Evolutionary conservation across 106 monocot species (phyloP), one percentile per base, ranked within the genome.

Genomic region (Dactylorhiza incarnata): DNA sequence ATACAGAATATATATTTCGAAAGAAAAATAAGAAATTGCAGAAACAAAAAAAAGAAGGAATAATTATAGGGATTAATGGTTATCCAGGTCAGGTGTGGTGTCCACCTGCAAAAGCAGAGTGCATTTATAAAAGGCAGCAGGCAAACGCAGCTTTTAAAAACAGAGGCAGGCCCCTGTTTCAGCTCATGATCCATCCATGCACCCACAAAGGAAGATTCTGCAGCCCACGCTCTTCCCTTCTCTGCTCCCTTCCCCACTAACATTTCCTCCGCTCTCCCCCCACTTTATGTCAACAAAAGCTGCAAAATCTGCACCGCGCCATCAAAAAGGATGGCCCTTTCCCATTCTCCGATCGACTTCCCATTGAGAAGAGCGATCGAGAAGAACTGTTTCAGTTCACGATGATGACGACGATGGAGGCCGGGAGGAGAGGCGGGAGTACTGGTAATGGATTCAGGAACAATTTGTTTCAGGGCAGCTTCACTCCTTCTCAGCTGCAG

Each of bases 401-500:
- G 59, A 59, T 3, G 3, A 14, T 2, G 59, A 19, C 0, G 59
- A 22, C n/a, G 59, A 37, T 37, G 37, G 37, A 37, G 37, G 37
- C 37, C 37, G 37, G 37, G n/a, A 17, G 59, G n/a, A 17, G 59
- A 19, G n/a, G n/a, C 16, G 19, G n/a, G 59, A 15, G n/a, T 3
- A 1, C 2, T 37, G 37, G 37, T 3, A 1, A 37, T 37, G 37
- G 37, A 37, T 37, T 37, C 17, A 15, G n/a, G 19, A 12, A 0
- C n/a, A 12, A 19, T 59, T 7, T 17, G 0, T 19, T 14, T n/a
- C n/a, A 20, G 7, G 25, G 50, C n/a, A 29, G 50, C 7, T 77
- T 69, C 52, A 77, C 67, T 4, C 24, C 43, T 48, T 29, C 68
- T 43, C 77, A 77, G 29, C 14, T 12, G 77, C 77, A 77, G 68